Base-by-base conservation (phyloP, 1,284 basidiomycete genomes). In the Somion occarium region DNA sequence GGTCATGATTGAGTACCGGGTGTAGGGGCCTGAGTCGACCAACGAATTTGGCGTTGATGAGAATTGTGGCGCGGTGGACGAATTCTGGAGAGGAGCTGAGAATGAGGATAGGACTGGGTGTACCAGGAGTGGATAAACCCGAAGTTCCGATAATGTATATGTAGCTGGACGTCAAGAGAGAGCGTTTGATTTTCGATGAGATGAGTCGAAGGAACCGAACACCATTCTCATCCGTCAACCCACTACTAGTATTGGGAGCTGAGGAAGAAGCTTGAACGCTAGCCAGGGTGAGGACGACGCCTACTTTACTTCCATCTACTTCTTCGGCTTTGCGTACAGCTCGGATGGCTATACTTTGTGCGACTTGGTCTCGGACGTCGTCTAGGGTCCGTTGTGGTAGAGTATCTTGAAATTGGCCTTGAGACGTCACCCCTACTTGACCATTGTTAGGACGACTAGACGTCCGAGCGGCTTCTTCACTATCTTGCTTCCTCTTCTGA, bases 11-110 rank as follows among this genome's bases (percentile, higher is more conserved):
- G 9, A 38, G 7, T 18, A 20, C 18, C 19, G 41, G 19, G 37
- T 50, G 45, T 22, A 39, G 20, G 19, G 19, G 61, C 34, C 68
- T 63, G 38, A 87, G 67, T 18, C 85, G 74, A 2, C 78, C 79
- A 20, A 84, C 67, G 59, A 89, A 83, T 63, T 88, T 88, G 30
- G 82, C 75, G 51, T 69, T 70, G 15, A 76, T 72, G 52, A 88
- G 76, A 13, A 85, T 71, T n/a, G 78, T 72, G 1, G 84, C 83
- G 22, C 84, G 78, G 50, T 82, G 75, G 19, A 87, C 73, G 48
- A 78, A 74, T 5, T 75, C 73, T 9, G 72, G 67, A 1, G 75
- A 73, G 9, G 82, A 79, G 15, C 77, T 76, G 50, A 75, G 76
- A 52, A 88, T 71, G 53, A 86, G 68, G 3, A 88, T 66, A 1